A percentile compares a stretch with the other conserved stretches of the same genome.
phyloP scores from a whole-genome alignment of 1,284 basidiomycete genomes.

The Agroathelia rolfsii region DNA sequence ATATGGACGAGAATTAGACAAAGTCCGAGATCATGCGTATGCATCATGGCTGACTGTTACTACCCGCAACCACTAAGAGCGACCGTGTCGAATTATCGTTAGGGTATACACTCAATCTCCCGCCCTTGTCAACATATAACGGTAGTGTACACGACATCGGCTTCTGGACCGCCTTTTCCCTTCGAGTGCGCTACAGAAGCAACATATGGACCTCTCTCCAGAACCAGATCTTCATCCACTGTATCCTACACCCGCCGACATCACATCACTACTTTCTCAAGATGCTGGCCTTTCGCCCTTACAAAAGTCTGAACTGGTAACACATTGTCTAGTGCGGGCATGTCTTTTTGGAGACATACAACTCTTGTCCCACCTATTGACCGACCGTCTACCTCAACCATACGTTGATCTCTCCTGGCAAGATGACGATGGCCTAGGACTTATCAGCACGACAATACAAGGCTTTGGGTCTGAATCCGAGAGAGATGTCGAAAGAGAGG shows the following conservation, averaged over 20 bases:
- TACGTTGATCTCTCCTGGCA: conserved; percentile 57
- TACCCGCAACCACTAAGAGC: too few species aligned
- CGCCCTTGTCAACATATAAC: too few species aligned
- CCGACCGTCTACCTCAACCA: conserved; percentile 59
- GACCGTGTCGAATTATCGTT: too few species aligned
- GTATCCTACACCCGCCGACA: conserved; percentile 57
- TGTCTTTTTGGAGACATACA: conserved; percentile 67
- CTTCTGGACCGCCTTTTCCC: too few species aligned
- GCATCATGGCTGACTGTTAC: too few species aligned
- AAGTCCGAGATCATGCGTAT: too few species aligned
- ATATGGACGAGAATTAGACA: too few species aligned
- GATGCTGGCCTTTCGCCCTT: conserved; percentile 54
- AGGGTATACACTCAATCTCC: too few species aligned
- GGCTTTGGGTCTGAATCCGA: conserved; percentile 79
- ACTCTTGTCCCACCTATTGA: conserved; percentile 61
- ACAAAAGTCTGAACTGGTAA: conserved; percentile 58
- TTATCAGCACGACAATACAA: conserved; percentile 73
- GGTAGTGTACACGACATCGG: too few species aligned
- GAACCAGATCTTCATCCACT: conserved; percentile 71
- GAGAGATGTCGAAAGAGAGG: conserved; percentile 77
- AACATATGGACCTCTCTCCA: conserved; percentile 41
- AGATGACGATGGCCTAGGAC: conserved; percentile 78
- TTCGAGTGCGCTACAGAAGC: conserved; percentile 10
- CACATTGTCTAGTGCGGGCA: conserved; percentile 62
- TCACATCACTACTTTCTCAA: conserved; percentile 51